Conservation (phyloP, 768 basidiomycete species). For the Cyathus striatus region DNA sequence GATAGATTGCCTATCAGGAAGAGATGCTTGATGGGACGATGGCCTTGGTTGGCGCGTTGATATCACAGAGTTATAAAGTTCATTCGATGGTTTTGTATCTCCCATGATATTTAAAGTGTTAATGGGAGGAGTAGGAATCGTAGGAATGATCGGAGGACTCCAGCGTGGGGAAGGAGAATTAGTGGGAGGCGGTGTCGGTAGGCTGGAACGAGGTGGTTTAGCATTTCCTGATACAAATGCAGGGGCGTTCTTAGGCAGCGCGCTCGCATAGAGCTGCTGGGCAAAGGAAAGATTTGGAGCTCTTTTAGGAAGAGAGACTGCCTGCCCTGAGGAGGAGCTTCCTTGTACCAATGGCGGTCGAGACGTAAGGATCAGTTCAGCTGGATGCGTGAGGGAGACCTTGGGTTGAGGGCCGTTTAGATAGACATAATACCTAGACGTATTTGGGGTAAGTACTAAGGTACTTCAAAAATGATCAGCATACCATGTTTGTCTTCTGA, state of each 20-base stretch:
- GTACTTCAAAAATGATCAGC: no score
- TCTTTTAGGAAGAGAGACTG: background rate
- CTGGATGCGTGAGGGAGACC: constrained; percentile 28
- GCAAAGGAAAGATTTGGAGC: constrained; percentile 23
- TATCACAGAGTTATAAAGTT: no score
- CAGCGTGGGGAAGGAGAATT: constrained; percentile 1
- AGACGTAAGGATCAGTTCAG: constrained; percentile 7
- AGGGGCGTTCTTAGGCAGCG: background rate
- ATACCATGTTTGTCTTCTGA: no score
- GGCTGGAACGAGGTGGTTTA: background rate
- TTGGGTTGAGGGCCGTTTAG: constrained; percentile 22
- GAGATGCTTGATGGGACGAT: no score
- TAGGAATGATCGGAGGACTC: no score
- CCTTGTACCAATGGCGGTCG: background rate
- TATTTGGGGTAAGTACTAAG: constrained; percentile 1
- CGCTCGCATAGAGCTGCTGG: constrained; percentile 38
- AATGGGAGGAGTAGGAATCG: background rate
- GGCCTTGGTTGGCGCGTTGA: no score
- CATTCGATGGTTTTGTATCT: no score
- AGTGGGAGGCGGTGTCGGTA: background rate
- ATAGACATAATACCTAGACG: constrained; percentile 28
- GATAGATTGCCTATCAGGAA: constrained; percentile 10
- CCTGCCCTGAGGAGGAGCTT: constrained; percentile 3
- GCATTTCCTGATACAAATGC: background rate
- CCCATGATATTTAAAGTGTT: no score